Conservation (phyloP, 163 green algal genomes). For the Prototheca stagnorum region DNA sequence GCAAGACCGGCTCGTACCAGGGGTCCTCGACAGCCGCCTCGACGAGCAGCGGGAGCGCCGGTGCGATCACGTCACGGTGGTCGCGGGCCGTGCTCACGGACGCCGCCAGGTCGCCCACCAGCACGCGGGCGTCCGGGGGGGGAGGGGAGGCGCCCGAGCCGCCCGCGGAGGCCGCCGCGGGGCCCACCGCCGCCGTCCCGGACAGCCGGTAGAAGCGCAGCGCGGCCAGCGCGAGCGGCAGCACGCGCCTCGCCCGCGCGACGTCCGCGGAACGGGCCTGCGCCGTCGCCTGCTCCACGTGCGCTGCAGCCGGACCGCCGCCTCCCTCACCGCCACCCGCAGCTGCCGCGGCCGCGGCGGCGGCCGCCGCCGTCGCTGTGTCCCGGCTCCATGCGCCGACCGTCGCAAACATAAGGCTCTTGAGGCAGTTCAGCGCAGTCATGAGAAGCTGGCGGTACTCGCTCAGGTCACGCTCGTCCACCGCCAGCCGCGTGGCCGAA, state of each 20-base stretch:
- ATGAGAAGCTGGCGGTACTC: constrained; percentile 16
- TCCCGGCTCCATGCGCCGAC: no score
- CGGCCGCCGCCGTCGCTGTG: no score
- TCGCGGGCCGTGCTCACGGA: constrained; percentile 57
- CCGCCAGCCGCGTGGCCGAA: background rate
- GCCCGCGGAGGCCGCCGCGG: no score
- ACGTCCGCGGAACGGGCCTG: constrained; percentile 10
- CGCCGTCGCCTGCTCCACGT: no score
- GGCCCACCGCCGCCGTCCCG: no score
- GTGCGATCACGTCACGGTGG: constrained; percentile 67
- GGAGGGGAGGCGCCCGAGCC: constrained; percentile 21
- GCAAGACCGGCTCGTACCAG: constrained; percentile 35
- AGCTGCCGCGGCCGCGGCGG: no score
- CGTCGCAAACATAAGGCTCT: constrained; percentile 17
- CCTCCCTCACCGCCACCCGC: no score
- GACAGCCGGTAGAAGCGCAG: constrained; percentile 48
- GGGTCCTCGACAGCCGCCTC: constrained; percentile 25
- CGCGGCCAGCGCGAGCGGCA: constrained; percentile 39
- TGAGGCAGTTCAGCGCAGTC: constrained; percentile 14
- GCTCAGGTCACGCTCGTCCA: constrained; percentile 9
- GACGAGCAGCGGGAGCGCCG: constrained; percentile 45
- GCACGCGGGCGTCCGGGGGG: constrained; percentile 41
- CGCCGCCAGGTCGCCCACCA: constrained; percentile 65
- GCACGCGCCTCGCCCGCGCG: constrained; percentile 4
- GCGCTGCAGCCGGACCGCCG: no score